Evolutionary conservation across 345 rosid genomes (phyloP), one percentile per base, ranked within the genome.

Genomic region (Salix koriyanagi): DNA sequence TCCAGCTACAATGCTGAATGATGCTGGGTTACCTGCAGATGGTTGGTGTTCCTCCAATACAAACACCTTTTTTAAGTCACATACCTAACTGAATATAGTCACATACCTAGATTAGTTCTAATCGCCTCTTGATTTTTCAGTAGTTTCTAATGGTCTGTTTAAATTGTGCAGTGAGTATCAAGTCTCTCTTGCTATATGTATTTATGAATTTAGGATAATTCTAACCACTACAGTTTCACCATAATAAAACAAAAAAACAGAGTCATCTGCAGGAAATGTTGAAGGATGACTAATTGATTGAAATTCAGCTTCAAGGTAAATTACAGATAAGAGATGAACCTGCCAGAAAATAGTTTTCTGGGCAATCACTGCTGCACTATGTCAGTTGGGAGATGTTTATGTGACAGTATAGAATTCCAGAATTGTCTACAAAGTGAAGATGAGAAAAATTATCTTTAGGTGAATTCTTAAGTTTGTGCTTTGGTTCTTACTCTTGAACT

Each of bases 1-100:
- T 73, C 83, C 93, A n/a, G 84, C 73, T 66, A 73, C 88, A 71
- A 80, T 81, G 41, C 78, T 77, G 28, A 82, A 76, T 81, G 79
- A 75, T 65, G 89, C 86, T 62, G 88, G 77, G 61, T 82, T 74
- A 70, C 82, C 84, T 37, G 77, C 87, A 65, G 82, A 68, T 16
- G 91, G 97, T 92, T 77, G 76, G 89, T 67, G 41, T 54, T 75
- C n/a, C 56, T 65, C 21, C 23, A 21, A 41, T 37, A 46, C 46
- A 37, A 80, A 73, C n/a, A 61, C 56, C 58, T 44, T 52, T 10
- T 36, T 70, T 19, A 6, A 65, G 25, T 65, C n/a, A 7, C 62
- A 25, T 42, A 6, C 69, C 21, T 62, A 61, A 23, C 60, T 67
- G 61, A 26, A 32, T 6, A 67, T 37, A 13, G 32, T 30, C 32